Evolutionary conservation across 805 yeast genomes (phyloP).

Genomic region (Nematodospora valgi): DNA sequence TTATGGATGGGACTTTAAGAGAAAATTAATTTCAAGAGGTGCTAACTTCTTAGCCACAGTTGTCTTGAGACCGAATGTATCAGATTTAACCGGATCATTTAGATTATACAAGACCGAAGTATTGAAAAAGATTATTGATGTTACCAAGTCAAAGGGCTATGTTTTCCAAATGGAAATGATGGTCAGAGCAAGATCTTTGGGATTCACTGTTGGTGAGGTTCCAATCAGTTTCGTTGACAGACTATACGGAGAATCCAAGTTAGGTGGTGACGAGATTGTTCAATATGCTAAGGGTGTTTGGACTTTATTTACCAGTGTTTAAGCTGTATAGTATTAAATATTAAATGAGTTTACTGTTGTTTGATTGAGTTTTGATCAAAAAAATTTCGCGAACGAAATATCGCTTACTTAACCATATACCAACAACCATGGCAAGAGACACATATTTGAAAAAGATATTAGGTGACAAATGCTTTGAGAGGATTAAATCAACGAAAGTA

Average conservation of each 20-base stretch:
- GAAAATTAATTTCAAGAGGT: conserved; percentile 74
- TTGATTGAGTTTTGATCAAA: too few species aligned
- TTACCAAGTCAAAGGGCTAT: conserved; percentile 71
- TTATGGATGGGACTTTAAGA: conserved; percentile 79
- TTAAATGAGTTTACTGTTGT: too few species aligned
- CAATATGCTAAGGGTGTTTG: conserved; percentile 77
- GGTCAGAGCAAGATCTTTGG: conserved; percentile 75
- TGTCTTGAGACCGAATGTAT: conserved; percentile 65
- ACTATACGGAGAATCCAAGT: conserved; percentile 72
- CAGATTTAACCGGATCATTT: conserved; percentile 76
- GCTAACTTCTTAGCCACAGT: conserved; percentile 76
- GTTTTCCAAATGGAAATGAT: conserved; percentile 89
- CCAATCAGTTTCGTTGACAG: conserved; percentile 79
- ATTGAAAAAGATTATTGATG: conserved; percentile 60
- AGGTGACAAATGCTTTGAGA: conserved; percentile 31
- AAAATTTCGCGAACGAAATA: too few species aligned
- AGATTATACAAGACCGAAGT: conserved; percentile 71
- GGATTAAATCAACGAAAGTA: conserved; percentile 47
- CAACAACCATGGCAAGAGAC: conserved; percentile 33
- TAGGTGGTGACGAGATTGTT: conserved; percentile 79
- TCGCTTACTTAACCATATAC: too few species aligned
- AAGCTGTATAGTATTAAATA: conserved; percentile 12
- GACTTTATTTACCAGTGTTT: conserved; percentile 62
- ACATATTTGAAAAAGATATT: conserved; percentile 43
- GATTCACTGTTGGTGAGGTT: conserved; percentile 72